Conservation (phyloP, 2,329 filamentous ascomycete species). For the Alternaria tenuissima region DNA sequence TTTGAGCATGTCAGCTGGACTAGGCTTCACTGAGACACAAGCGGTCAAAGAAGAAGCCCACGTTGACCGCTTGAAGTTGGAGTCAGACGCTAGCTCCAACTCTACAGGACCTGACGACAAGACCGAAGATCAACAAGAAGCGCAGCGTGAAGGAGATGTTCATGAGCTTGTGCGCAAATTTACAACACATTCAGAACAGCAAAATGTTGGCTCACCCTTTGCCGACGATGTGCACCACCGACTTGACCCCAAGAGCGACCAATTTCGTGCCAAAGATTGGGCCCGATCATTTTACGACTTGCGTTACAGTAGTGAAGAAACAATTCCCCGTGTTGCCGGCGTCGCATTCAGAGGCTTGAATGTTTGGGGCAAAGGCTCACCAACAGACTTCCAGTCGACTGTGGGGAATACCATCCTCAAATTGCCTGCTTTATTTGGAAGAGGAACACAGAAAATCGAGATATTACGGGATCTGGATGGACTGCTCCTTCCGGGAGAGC, state of each 20-base stretch:
- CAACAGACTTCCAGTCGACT: conserved; percentile 72
- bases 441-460: conserved; percentile 64
- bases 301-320: conserved; percentile 55
- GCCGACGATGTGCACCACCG: conserved; percentile 47
- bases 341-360: conserved; percentile 70
- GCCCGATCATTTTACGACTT: conserved; percentile 57
- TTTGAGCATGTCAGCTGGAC: conserved; percentile 6
- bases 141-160: conserved; percentile 26
- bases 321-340: conserved; percentile 64
- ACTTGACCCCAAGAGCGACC: conserved; percentile 53
- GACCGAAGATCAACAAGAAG: conserved; percentile 5
- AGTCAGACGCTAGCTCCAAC: conserved; percentile 21
- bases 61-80: neutral
- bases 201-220: conserved; percentile 44
- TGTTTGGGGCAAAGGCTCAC: conserved; percentile 71
- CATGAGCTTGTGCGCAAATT: conserved; percentile 51
- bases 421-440: conserved; percentile 62
- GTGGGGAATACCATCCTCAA: conserved; percentile 68
- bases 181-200: conserved; percentile 40
- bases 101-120: neutral
- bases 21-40: conserved; percentile 2
- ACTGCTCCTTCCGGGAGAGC: conserved; percentile 72
- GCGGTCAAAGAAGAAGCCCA: neutral
- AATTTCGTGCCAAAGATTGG: conserved; percentile 56
- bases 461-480: conserved; percentile 73